A percentile compares a stretch with the other conserved stretches of the same genome.
phyloP scores from a whole-genome alignment of 805 yeast species.

The Metschnikowia orientalis region DNA sequence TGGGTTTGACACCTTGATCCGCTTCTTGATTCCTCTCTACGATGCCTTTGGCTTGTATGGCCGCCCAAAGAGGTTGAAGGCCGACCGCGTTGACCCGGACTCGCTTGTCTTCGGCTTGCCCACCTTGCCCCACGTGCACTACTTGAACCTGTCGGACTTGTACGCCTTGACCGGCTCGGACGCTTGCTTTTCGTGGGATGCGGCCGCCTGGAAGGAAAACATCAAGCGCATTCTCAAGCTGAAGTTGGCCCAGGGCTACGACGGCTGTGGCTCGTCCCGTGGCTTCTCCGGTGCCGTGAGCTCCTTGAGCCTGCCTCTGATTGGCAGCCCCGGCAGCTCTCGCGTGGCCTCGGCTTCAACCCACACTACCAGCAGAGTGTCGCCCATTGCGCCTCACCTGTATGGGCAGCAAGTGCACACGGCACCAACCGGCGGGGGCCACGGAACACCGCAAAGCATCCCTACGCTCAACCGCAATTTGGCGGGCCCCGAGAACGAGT shows the following conservation, averaged over 20 bases:
- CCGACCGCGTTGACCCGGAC: conserved; percentile 38
- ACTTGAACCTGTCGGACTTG: conserved; percentile 34
- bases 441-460: too few relatives aligned
- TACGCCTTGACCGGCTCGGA: conserved; percentile 19
- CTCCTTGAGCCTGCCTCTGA: conserved; percentile 44
- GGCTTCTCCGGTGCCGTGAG: conserved; percentile 58
- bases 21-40: conserved; percentile 37
- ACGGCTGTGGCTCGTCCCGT: conserved; percentile 64
- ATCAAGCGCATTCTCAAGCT: conserved; percentile 29
- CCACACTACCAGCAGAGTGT: too few relatives aligned
- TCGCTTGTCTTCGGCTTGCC: conserved; percentile 46
- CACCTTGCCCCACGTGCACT: conserved; percentile 42
- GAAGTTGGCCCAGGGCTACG: conserved; percentile 48
- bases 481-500: too few relatives aligned
- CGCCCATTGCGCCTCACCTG: too few relatives aligned
- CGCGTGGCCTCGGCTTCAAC: too few relatives aligned
- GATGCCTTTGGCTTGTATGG: conserved; percentile 44
- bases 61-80: conserved; percentile 41
- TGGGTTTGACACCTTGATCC: conserved; percentile 46
- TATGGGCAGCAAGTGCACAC: too few relatives aligned
- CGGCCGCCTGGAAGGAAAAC: conserved; percentile 30
- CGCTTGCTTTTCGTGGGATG: conserved; percentile 36
- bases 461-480: too few relatives aligned
- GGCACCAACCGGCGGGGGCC: too few relatives aligned
- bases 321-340: conserved; percentile 6